These are phyloP conservation scores for Heliosperma pusillum DNA, from an alignment of 148 eudicot species.

Conservation along the genomic window DNA sequence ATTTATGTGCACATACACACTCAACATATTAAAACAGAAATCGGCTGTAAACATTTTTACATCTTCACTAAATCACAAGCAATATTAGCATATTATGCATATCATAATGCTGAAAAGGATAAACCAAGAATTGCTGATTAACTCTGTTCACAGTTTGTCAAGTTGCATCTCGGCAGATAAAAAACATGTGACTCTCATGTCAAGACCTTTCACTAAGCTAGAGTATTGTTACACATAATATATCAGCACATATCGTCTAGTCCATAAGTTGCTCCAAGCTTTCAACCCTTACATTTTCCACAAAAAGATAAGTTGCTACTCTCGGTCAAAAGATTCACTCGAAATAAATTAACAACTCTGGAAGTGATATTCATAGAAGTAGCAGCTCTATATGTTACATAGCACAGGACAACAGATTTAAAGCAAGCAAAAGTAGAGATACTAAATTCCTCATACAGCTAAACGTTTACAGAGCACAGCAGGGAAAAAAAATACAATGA, in stretches of 20 bases:
- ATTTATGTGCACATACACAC: no score
- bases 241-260: neutral
- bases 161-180: no score
- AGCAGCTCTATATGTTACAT: neutral
- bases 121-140: neutral
- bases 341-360: neutral
- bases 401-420: neutral
- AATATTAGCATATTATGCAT: neutral
- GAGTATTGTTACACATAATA: neutral
- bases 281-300: neutral
- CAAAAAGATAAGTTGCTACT: neutral
- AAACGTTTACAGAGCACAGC: neutral
- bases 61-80: neutral
- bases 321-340: neutral
- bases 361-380: neutral
- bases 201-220: neutral
- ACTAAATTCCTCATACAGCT: neutral
- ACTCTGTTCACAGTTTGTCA: neutral
- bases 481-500: neutral
- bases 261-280: neutral
- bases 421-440: neutral
- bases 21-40: neutral
- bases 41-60: neutral
- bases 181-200: neutral
- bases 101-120: neutral